Evolutionary conservation across 2,329 filamentous ascomycete genomes (phyloP).

Genomic region (Hymenoscyphus albidus): DNA sequence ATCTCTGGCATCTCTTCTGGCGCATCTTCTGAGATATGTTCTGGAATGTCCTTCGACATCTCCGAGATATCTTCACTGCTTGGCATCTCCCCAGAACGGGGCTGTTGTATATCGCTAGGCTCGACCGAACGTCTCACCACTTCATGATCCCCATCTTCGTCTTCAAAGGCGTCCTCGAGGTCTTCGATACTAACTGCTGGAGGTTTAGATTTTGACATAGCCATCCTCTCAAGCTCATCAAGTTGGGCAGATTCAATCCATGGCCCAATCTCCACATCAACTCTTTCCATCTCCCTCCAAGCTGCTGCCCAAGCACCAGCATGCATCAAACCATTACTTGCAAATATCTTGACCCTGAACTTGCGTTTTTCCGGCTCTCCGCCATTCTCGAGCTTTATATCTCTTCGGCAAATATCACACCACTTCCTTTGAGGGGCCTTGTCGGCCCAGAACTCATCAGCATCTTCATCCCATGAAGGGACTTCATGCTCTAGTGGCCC

Average conservation of each 20-base stretch:
- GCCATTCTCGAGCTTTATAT: conserved; percentile 31
- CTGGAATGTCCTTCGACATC: not conserved
- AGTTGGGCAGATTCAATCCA: conserved; percentile 58
- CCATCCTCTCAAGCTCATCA: conserved; percentile 56
- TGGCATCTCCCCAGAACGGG: not conserved
- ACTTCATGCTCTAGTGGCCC: conserved; percentile 41
- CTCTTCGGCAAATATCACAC: conserved; percentile 35
- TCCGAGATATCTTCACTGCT: not conserved
- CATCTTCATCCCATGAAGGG: conserved; percentile 32
- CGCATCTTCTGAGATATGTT: not conserved
- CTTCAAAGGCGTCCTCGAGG: conserved; percentile 25
- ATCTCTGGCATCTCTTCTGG: not conserved
- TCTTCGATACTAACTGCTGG: conserved; percentile 11
- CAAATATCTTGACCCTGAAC: conserved; percentile 86
- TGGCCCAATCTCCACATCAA: conserved; percentile 87
- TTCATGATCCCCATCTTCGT: conserved; percentile 16
- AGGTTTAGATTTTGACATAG: conserved; percentile 21
- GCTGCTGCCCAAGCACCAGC: conserved; percentile 88
- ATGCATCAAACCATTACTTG: conserved; percentile 90
- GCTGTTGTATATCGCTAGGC: not conserved
- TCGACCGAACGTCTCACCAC: conserved; percentile 2
- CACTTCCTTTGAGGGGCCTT: conserved; percentile 23
- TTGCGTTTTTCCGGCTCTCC: conserved; percentile 29
- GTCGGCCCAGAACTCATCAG: conserved; percentile 17
- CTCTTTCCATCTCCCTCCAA: conserved; percentile 98